Conservation (phyloP, 2,329 filamentous ascomycete genomes). For the Colletotrichum simmondsii region DNA sequence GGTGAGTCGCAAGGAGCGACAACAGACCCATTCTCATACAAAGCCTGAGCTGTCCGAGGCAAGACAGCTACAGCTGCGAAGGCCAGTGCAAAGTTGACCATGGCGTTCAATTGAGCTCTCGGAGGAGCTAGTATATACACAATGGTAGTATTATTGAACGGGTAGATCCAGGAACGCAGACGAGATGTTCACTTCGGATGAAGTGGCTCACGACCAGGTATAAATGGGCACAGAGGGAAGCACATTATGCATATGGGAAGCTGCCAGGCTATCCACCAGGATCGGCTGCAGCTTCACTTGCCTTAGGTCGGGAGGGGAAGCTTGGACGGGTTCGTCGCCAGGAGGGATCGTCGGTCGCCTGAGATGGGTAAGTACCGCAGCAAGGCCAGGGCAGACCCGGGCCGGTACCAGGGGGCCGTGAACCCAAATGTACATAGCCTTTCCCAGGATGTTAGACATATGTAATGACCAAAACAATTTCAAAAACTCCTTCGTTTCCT, state of each 20-base stretch:
- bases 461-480: conserved; percentile 4
- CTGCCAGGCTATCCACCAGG: not conserved
- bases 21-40: conserved; percentile 70
- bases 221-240: conserved; percentile 4
- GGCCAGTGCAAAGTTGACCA: conserved; percentile 4
- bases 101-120: not conserved
- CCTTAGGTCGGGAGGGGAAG: not conserved
- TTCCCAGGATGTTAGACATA: not conserved
- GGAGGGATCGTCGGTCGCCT: conserved; percentile 7
- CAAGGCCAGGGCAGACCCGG: not conserved
- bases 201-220: not conserved
- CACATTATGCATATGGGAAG: not conserved
- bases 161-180: not conserved
- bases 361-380: not conserved
- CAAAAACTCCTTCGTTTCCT: not conserved
- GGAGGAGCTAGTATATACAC: not conserved
- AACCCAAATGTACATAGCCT: not conserved
- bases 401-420: not conserved
- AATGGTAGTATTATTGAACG: not conserved
- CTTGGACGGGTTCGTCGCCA: conserved; percentile 16
- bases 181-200: conserved; percentile 5
- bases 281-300: not conserved
- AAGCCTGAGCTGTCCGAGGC: conserved; percentile 47
- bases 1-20: conserved; percentile 74
- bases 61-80: conserved; percentile 23